Evolutionary conservation across 306 rosid genomes (phyloP).

Genomic region (Cotoneaster glaucophyllus): DNA sequence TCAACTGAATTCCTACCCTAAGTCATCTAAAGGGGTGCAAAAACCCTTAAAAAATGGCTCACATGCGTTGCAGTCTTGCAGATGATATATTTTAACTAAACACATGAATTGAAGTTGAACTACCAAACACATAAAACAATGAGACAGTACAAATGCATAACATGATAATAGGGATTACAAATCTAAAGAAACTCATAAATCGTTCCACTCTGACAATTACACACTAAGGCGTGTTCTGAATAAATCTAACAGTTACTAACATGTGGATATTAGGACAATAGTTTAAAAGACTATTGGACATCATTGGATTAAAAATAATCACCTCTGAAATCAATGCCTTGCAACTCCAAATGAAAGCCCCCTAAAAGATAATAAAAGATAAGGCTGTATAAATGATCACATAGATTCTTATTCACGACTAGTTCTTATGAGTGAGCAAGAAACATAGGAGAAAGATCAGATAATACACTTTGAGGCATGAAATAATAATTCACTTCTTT

Average conservation of each 20-base stretch:
- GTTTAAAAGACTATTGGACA: not conserved
- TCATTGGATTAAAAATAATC: slow-evolving; percentile 18
- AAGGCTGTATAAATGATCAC: not conserved
- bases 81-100: no score
- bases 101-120: no score
- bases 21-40: no score
- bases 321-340: slow-evolving; percentile 88
- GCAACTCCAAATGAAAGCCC: slow-evolving; percentile 94
- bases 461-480: no score
- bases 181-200: not conserved
- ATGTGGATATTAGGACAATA: not conserved
- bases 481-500: no score
- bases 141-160: not conserved
- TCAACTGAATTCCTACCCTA: no score
- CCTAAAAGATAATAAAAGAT: slow-evolving; percentile 39
- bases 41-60: no score
- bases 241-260: not conserved
- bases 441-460: no score
- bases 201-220: not conserved
- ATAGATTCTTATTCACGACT: no score
- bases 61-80: no score
- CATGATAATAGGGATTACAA: not conserved
- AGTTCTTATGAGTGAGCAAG: no score
- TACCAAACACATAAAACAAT: not conserved
- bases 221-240: not conserved